Evolutionary conservation across 108 stramenopile species (phyloP).

Genomic region (Chaetoceros tenuissimus): DNA sequence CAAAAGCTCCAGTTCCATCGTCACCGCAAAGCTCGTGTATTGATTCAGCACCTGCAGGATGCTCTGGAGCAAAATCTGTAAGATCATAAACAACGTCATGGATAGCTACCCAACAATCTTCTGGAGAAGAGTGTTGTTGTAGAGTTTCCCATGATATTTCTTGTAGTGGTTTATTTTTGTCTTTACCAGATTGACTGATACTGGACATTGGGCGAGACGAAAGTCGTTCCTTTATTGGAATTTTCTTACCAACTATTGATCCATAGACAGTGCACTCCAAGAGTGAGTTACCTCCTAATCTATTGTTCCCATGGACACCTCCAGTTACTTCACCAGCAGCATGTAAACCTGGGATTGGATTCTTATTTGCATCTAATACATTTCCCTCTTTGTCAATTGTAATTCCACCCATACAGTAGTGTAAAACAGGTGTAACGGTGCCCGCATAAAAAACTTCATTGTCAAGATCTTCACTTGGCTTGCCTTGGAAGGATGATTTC

Average conservation of each 20-base stretch:
- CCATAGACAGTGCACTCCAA: constrained; percentile 93
- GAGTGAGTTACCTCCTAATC: constrained; percentile 83
- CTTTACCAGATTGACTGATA: constrained; percentile 4
- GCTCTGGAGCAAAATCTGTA: constrained; percentile 85
- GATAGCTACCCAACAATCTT: constrained; percentile 87
- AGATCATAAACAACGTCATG: constrained; percentile 84
- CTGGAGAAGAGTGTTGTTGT: constrained; percentile 58
- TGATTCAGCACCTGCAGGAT: constrained; percentile 82
- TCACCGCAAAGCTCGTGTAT: constrained; percentile 73
- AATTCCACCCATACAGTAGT: constrained; percentile 93
- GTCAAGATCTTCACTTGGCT: constrained; percentile 26
- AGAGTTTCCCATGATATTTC: constrained; percentile 50
- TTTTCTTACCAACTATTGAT: constrained; percentile 69
- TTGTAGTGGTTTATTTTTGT: constrained; percentile 19
- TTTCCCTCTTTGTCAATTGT: constrained; percentile 63
- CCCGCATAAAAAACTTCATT: constrained; percentile 76
- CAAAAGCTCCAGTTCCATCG: constrained; percentile 81
- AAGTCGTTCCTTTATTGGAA: constrained; percentile 48
- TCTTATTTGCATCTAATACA: constrained; percentile 40
- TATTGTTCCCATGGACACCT: constrained; percentile 70
- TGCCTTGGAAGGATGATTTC: constrained; percentile 46
- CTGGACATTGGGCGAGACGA: too few species aligned
- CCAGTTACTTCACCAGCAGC: constrained; percentile 81
- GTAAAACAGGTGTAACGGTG: constrained; percentile 69
- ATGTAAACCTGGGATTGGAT: constrained; percentile 49